phyloP scores from a whole-genome alignment of 257 asterid genomes.

The Schizonepeta tenuifolia region DNA sequence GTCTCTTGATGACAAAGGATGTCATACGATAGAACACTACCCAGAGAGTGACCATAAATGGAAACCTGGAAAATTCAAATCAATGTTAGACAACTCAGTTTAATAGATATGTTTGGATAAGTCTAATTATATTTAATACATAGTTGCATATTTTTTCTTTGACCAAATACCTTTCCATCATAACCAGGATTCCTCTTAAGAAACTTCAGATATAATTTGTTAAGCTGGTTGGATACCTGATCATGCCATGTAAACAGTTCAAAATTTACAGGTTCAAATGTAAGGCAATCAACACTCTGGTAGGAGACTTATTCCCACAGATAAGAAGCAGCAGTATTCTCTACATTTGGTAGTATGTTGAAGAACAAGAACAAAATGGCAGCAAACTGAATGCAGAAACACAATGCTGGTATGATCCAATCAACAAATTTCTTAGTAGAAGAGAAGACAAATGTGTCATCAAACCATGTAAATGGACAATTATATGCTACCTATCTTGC shows the following conservation, averaged over 20 bases:
- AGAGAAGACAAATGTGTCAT: background rate
- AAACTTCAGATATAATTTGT: constrained; percentile 85
- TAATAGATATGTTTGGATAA: constrained; percentile 4
- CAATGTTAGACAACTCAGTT: constrained; percentile 24
- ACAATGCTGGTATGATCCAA: constrained; percentile 18
- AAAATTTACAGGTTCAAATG: constrained; percentile 17
- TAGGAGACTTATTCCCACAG: constrained; percentile 5
- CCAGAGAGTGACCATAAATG: constrained; percentile 90
- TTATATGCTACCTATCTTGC: constrained; percentile 9
- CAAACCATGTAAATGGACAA: background rate
- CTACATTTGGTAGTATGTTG: background rate
- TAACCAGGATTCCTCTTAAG: constrained; percentile 96
- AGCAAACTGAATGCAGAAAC: constrained; percentile 6
- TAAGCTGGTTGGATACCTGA: constrained; percentile 90
- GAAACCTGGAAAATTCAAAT: constrained; percentile 64
- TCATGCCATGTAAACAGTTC: constrained; percentile 30
- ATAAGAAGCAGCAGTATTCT: constrained; percentile 9
- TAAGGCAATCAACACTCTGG: constrained; percentile 12
- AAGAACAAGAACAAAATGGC: background rate
- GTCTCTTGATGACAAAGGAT: constrained; percentile 94
- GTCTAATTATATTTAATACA: background rate
- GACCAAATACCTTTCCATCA: constrained; percentile 80
- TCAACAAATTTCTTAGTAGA: constrained; percentile 7
- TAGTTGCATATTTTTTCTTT: constrained; percentile 26
- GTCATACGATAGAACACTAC: constrained; percentile 94